These are phyloP conservation scores for Cytospora chrysosperma DNA, from an alignment of 2,329 filamentous ascomycete genomes.

Conservation along the genomic window DNA sequence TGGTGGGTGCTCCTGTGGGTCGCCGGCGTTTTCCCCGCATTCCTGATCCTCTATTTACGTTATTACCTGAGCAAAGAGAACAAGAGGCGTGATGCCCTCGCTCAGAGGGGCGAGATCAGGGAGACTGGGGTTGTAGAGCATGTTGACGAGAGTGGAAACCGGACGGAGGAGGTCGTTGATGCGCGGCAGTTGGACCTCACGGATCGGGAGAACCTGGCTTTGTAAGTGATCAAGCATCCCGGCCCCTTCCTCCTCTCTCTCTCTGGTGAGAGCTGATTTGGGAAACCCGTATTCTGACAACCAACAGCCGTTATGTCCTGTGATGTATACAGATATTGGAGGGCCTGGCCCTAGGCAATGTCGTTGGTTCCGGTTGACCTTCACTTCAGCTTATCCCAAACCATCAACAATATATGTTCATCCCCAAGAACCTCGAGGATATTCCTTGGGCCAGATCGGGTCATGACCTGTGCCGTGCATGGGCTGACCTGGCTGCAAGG, in stretches of 20 bases:
- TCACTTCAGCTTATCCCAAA: too few species aligned
- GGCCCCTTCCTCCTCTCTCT: accelerated
- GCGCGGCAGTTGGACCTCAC: slow-evolving; percentile 38
- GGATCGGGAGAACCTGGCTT: slow-evolving; percentile 36
- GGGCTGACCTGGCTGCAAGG: too few species aligned
- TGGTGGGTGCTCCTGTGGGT: slow-evolving; percentile 35
- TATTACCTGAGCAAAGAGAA: slow-evolving; percentile 42
- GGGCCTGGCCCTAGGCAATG: too few species aligned
- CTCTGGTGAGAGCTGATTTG: not conserved
- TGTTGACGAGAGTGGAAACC: slow-evolving; percentile 32
- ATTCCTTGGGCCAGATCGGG: too few species aligned
- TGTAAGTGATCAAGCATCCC: slow-evolving; percentile 25
- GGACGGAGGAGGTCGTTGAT: slow-evolving; percentile 33
- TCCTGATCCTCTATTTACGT: slow-evolving; percentile 40
- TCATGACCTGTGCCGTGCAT: too few species aligned
- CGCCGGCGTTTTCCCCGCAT: slow-evolving; percentile 38
- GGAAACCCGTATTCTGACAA: not conserved
- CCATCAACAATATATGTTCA: too few species aligned
- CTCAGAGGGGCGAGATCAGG: slow-evolving; percentile 25
- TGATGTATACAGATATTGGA: not conserved
- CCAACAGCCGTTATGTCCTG: slow-evolving; percentile 4
- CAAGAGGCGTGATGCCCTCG: slow-evolving; percentile 36
- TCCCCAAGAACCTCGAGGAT: too few species aligned
- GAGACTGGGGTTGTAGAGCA: slow-evolving; percentile 32
- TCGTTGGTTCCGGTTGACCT: too few species aligned